A percentile compares a stretch with the other conserved stretches of the same genome.
These are phyloP conservation scores for Nigrograna mackinnonii DNA, from an alignment of 2,329 filamentous ascomycete genomes.

Conservation along the genomic window DNA sequence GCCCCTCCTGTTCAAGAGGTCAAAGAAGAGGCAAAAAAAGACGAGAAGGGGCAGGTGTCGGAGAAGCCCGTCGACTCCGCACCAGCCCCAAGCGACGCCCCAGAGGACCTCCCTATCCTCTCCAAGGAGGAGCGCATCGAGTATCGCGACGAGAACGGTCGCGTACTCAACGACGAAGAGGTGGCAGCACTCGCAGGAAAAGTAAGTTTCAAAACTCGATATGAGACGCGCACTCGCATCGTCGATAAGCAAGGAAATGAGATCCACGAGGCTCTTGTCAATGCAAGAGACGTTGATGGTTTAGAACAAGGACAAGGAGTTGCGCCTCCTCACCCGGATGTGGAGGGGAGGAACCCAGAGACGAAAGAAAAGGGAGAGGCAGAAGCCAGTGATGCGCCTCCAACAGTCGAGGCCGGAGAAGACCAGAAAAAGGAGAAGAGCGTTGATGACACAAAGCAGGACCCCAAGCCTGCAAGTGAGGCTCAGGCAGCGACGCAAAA, in stretches of 20 bases:
- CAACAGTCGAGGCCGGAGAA: constrained; percentile 42
- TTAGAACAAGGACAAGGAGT: constrained; percentile 39
- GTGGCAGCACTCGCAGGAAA: constrained; percentile 86
- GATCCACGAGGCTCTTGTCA: constrained; percentile 55
- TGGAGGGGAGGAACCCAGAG: constrained; percentile 61
- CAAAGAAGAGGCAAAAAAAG: constrained; percentile 7
- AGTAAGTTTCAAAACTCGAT: constrained; percentile 92
- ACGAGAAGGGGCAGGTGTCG: constrained; percentile 19
- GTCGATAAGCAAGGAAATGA: constrained; percentile 81
- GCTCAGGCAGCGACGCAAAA: constrained; percentile 38
- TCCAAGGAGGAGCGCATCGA: constrained; percentile 81
- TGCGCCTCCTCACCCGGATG: constrained; percentile 60
- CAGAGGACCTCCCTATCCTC: constrained; percentile 40
- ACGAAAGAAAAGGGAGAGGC: constrained; percentile 49
- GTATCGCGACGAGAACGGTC: constrained; percentile 93
- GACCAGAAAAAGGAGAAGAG: constrained; percentile 51
- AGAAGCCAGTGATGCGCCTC: constrained; percentile 44
- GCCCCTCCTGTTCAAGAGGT: constrained; percentile 15
- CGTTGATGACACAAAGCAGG: constrained; percentile 37
- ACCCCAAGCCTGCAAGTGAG: constrained; percentile 44
- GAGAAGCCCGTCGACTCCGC: constrained; percentile 24
- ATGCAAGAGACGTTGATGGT: constrained; percentile 33
- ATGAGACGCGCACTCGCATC: constrained; percentile 90
- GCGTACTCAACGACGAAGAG: constrained; percentile 80
- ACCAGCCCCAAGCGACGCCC: constrained; percentile 29